A percentile compares a stretch with the other conserved stretches of the same genome.
phyloP scores from a whole-genome alignment of 2,329 filamentous ascomycete genomes.

The Botryotinia globosa region DNA sequence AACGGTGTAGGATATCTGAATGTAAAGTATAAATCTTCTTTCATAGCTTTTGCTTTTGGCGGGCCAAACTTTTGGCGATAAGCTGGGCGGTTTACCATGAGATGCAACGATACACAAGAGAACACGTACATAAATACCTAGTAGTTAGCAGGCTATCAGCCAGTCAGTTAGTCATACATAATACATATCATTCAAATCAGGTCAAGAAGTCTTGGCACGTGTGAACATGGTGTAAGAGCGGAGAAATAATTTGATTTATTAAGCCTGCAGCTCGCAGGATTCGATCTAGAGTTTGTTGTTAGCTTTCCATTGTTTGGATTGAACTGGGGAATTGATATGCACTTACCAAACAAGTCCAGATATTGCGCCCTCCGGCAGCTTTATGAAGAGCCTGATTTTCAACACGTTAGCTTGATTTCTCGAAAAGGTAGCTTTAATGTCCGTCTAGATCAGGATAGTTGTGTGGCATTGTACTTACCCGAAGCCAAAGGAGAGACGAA shows the following conservation, averaged over 20 bases:
- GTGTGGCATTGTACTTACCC: not conserved
- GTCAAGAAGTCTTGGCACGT: not conserved
- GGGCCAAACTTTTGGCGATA: not conserved
- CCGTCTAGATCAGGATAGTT: not conserved
- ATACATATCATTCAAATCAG: not conserved
- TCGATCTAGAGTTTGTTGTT: not conserved
- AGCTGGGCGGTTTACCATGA: not conserved
- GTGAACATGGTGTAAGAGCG: not conserved
- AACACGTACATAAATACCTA: not conserved
- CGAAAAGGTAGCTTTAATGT: not conserved
- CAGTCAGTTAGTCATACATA: not conserved
- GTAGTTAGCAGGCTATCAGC: not conserved
- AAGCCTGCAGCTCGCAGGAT: not conserved
- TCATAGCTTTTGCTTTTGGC: slow-evolving; percentile 18
- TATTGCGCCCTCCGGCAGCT: not conserved
- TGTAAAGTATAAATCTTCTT: slow-evolving; percentile 14
- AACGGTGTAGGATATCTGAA: slow-evolving; percentile 6
- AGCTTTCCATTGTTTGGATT: not conserved
- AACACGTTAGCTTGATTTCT: not conserved
- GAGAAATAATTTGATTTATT: not conserved
- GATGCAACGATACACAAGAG: not conserved
- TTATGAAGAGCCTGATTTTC: not conserved
- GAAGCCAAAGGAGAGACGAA: not conserved
- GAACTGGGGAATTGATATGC: not conserved
- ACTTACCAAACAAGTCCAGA: not conserved